These are phyloP conservation scores for Veloboletus limbatus DNA, from an alignment of 1,284 basidiomycete genomes.

Conservation along the genomic window DNA sequence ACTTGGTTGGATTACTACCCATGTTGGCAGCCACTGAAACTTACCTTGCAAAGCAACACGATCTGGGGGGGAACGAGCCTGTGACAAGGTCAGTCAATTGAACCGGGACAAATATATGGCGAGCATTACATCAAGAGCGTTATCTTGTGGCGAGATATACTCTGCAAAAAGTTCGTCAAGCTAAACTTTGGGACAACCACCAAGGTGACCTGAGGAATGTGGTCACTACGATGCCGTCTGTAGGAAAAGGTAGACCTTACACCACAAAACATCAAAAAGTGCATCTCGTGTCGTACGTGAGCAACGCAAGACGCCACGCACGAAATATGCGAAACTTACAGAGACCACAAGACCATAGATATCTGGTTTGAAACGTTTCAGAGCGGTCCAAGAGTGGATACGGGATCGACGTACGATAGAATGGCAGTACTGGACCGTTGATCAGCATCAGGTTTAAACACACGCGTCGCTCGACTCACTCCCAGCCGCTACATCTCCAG, in stretches of 20 bases:
- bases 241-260: conserved; percentile 38
- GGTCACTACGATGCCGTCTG: not conserved
- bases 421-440: conserved; percentile 29
- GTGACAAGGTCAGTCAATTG: conserved; percentile 3
- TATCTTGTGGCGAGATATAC: conserved; percentile 65
- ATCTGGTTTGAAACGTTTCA: conserved; percentile 37
- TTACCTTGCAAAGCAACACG: conserved; percentile 68
- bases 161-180: conserved; percentile 62
- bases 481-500: conserved; percentile 54
- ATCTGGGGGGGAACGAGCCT: conserved; percentile 72
- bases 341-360: conserved; percentile 71
- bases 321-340: conserved; percentile 33
- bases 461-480: conserved; percentile 36
- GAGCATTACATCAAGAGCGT: conserved; percentile 55
- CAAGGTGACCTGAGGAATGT: conserved; percentile 46
- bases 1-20: conserved; percentile 1
- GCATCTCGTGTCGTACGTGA: conserved; percentile 41
- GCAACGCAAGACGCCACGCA: not conserved
- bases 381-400: conserved; percentile 5
- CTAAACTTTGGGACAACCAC: conserved; percentile 75
- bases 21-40: not conserved
- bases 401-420: conserved; percentile 35
- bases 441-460: conserved; percentile 11
- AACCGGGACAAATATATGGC: not conserved
- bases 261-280: conserved; percentile 52